Percentiles rank a stretch among this genome's conserved stretches.
These are phyloP conservation scores for Brettanomyces nanus DNA, from an alignment of 805 yeast genomes.

Conservation along the genomic window DNA sequence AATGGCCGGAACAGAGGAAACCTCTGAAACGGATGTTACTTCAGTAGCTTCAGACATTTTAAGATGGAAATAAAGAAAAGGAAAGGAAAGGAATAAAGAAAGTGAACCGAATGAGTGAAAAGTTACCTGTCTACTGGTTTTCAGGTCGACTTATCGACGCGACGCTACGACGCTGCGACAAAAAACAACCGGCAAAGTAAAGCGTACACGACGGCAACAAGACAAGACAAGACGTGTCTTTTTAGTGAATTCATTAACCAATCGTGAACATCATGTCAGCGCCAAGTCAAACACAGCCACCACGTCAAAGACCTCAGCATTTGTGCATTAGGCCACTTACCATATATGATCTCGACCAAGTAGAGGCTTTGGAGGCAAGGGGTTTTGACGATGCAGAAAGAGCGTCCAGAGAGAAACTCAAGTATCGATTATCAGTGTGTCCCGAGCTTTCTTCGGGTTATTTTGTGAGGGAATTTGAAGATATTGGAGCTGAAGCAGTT, in stretches of 20 bases:
- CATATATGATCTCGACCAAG: constrained; percentile 62
- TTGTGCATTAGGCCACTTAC: constrained; percentile 69
- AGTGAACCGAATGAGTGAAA: too few species aligned
- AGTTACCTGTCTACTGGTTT: too few species aligned
- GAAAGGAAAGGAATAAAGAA: not conserved
- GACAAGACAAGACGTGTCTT: too few species aligned
- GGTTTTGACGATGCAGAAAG: constrained; percentile 72
- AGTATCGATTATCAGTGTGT: constrained; percentile 67
- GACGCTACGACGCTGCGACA: too few species aligned
- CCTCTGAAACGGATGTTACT: not conserved
- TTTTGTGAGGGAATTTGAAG: constrained; percentile 61
- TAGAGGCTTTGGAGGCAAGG: constrained; percentile 48
- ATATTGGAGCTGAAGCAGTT: constrained; percentile 3
- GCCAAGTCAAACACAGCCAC: too few species aligned
- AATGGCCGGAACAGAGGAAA: too few species aligned
- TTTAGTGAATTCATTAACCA: too few species aligned
- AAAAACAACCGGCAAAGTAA: too few species aligned
- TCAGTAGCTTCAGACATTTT: not conserved
- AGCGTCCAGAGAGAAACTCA: constrained; percentile 51
- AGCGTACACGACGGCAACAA: too few species aligned
- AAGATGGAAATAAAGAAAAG: not conserved
- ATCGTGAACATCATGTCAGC: too few species aligned
- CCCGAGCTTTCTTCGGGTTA: constrained; percentile 90
- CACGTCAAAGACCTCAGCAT: constrained; percentile 39
- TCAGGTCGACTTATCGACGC: too few species aligned